Evolutionary conservation across 805 yeast genomes (phyloP), one percentile per base, ranked within the genome.

Genomic region (Pichia cabralensis): DNA sequence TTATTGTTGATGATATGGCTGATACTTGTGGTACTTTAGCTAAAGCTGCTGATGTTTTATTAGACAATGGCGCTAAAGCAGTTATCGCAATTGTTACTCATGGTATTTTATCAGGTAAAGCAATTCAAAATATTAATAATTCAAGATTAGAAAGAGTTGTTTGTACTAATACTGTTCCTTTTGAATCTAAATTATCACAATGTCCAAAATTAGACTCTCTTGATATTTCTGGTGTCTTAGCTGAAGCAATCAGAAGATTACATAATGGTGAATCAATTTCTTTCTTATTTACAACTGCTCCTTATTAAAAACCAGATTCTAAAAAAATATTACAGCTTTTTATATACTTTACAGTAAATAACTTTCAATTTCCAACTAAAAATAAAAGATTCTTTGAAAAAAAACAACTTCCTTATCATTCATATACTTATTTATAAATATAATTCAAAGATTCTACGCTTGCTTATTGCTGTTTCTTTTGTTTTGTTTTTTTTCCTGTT

Each of bases 241-340:
- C 89, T 21, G 94, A 82, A 59, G 77, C 86, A 42, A 74, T 82
- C 41, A 75, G 94, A 64, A 74, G 94, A 61, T 68, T 82, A 54
- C 94, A 82, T 58, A 80, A 81, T 49, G 94, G 94, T 60, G 94
- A 82, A 61, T 78, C 88, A 58, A 76, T 82, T 38, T 78, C 86
- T 9, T 82, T 78, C 58, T 64, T 82, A 43, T 82, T 82, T 60
- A 78, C 75, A 47, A 70, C 77, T 56, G 79, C 80, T 26, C 80
- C 81, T 17, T 50, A 53, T 28, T 58, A 42, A 42, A 24, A n/a
- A n/a, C n/a, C n/a, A n/a, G n/a, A n/a, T n/a, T n/a, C n/a, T n/a
- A n/a, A n/a, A n/a, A n/a, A n/a, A n/a, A n/a, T n/a, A n/a, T n/a
- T n/a, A n/a, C n/a, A n/a, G n/a, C n/a, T n/a, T n/a, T n/a, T n/a